A percentile compares a stretch with the other conserved stretches of the same genome.
Conservation (phyloP, 1,139 yeast genomes). For the Candida glucosophila region DNA sequence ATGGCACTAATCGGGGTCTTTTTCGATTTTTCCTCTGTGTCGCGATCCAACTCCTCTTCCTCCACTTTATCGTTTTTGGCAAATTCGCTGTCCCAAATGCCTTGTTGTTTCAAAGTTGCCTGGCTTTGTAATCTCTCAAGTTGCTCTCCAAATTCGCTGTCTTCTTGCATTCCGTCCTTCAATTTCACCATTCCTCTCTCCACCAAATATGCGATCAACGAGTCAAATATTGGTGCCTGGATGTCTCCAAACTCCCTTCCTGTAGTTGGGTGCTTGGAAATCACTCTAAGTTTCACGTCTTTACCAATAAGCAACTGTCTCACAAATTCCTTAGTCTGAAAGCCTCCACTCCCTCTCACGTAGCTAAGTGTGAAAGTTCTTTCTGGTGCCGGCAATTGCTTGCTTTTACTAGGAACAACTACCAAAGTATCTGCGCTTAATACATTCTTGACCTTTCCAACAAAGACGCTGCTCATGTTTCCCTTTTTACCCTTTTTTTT, state of each 20-base stretch:
- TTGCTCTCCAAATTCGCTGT: conserved; percentile 18
- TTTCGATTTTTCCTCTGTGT: conserved; percentile 27
- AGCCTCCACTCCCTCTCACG: conserved; percentile 43
- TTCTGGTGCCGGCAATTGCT: conserved; percentile 45
- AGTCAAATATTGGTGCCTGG: conserved; percentile 53
- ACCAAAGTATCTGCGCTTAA: conserved; percentile 70
- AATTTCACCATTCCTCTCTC: conserved; percentile 56
- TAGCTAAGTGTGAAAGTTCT: conserved; percentile 56
- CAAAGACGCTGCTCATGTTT: conserved; percentile 13
- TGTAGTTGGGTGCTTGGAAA: conserved; percentile 39
- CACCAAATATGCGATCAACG: conserved; percentile 50
- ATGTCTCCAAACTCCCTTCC: conserved; percentile 71
- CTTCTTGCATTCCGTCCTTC: conserved; percentile 45
- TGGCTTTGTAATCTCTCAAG: conserved; percentile 28
- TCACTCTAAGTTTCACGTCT: conserved; percentile 51
- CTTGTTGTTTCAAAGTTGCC: conserved; percentile 42
- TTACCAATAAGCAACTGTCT: conserved; percentile 64
- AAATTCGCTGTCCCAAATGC: conserved; percentile 42
- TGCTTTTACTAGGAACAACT: conserved; percentile 44
- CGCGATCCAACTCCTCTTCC: conserved; percentile 29
- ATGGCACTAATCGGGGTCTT: conserved; percentile 44
- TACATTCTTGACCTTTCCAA: conserved; percentile 62
- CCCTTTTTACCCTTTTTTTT: too few relatives aligned
- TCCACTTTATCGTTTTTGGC: conserved; percentile 8
- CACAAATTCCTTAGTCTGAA: conserved; percentile 53